Evolutionary conservation across 495 filamentous ascomycete genomes (phyloP).

Genomic region (Geoglossum glabrum): DNA sequence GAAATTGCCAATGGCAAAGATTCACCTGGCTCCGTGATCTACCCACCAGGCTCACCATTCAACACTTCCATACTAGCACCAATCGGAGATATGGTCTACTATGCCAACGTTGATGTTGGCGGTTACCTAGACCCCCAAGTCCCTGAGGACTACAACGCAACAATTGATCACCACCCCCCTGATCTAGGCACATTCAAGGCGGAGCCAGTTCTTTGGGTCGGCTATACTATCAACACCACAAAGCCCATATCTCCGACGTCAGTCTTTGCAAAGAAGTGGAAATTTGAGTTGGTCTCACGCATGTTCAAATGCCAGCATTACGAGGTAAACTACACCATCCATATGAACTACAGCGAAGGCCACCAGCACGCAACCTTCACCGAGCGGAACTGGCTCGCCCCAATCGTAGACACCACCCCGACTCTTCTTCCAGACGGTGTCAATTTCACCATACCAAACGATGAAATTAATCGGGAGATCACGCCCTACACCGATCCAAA

Average conservation of each 20-base stretch:
- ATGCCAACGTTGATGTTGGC: conserved; percentile 10
- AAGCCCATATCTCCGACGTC: conserved; percentile 3
- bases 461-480: conserved; percentile 7
- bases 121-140: conserved; percentile 9
- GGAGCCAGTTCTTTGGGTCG: conserved; percentile 22
- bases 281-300: conserved; percentile 10
- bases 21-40: conserved; percentile 3
- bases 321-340: conserved; percentile 14
- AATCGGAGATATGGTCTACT: conserved; percentile 14
- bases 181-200: conserved; percentile 14
- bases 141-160: not conserved
- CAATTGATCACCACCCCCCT: not conserved
- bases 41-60: conserved; percentile 6
- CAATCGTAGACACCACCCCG: conserved; percentile 10
- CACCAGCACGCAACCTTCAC: conserved; percentile 5
- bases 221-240: conserved; percentile 17
- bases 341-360: conserved; percentile 8
- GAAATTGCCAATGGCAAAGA: conserved; percentile 9
- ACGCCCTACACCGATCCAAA: conserved; percentile 1
- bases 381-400: conserved; percentile 8
- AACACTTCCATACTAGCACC: conserved; percentile 14
- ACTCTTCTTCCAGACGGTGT: not conserved
- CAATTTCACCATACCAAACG: conserved; percentile 3
- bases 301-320: conserved; percentile 18
- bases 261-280: conserved; percentile 12